phyloP scores from a whole-genome alignment of 768 basidiomycete species.

The Mycena alexandri region DNA sequence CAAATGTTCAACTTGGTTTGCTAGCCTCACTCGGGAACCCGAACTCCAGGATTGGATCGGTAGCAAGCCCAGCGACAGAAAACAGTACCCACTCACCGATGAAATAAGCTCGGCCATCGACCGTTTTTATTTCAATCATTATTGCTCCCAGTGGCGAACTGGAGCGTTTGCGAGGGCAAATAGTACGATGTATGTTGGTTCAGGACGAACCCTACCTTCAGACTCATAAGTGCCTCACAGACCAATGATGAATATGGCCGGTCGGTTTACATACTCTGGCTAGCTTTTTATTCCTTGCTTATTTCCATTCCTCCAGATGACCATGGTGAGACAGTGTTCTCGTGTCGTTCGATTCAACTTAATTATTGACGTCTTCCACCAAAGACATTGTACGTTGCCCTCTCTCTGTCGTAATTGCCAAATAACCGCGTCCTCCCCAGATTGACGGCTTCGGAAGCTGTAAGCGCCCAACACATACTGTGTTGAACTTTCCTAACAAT shows the following conservation, averaged over 20 bases:
- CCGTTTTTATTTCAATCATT: conserved; percentile 91
- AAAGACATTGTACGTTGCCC: conserved; percentile 58
- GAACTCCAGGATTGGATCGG: conserved; percentile 90
- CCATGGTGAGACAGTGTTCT: conserved; percentile 66
- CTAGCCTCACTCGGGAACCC: conserved; percentile 85
- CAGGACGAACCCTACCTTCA: conserved; percentile 7
- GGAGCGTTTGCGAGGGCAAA: conserved; percentile 95
- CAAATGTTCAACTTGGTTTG: conserved; percentile 18
- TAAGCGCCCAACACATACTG: conserved; percentile 51
- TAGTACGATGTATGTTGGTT: conserved; percentile 75
- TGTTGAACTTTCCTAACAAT: conserved; percentile 7
- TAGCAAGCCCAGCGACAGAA: conserved; percentile 70
- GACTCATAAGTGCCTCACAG: conserved; percentile 2
- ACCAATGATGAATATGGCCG: conserved; percentile 86
- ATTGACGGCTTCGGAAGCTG: conserved; percentile 90
- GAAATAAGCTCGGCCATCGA: conserved; percentile 85
- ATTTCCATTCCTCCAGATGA: conserved; percentile 65
- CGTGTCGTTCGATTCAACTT: conserved; percentile 37
- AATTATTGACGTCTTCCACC: conserved; percentile 7
- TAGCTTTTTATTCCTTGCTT: conserved; percentile 8
- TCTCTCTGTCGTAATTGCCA: conserved; percentile 1
- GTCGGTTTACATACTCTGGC: conserved; percentile 53
- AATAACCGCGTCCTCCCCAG: conserved; percentile 46
- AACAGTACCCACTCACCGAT: conserved; percentile 68
- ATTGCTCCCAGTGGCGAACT: conserved; percentile 86